Evolutionary conservation across 805 yeast species (phyloP).

Genomic region (Ogataea philodendri): DNA sequence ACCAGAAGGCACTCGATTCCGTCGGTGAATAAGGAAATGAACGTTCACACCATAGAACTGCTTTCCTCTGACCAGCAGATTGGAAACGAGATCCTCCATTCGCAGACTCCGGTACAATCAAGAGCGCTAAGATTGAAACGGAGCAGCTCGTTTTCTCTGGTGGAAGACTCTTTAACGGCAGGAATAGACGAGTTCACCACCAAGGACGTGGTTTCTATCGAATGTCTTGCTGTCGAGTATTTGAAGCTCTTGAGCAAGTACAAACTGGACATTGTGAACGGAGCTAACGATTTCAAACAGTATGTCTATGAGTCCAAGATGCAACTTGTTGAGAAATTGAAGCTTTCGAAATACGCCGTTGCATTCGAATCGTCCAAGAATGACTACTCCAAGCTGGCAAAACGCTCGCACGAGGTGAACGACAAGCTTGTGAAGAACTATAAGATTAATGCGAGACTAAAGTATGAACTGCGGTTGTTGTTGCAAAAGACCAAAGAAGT

Average conservation of each 20-base stretch:
- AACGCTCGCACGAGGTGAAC: conserved; percentile 28
- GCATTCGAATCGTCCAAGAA: conserved; percentile 15
- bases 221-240: conserved; percentile 30
- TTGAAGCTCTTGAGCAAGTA: conserved; percentile 20
- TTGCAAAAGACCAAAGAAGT: conserved; percentile 64
- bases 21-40: conserved; percentile 34
- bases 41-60: conserved; percentile 28
- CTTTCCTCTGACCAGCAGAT: conserved; percentile 25
- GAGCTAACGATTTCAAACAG: conserved; percentile 17
- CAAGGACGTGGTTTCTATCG: conserved; percentile 19
- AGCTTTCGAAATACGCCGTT: conserved; percentile 11
- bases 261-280: conserved; percentile 21
- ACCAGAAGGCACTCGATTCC: conserved; percentile 43
- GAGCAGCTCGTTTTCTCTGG: conserved; percentile 35
- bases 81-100: conserved; percentile 12
- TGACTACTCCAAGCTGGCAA: conserved; percentile 22
- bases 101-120: conserved; percentile 3
- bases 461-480: conserved; percentile 62
- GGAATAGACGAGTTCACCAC: conserved; percentile 19
- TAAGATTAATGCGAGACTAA: conserved; percentile 55
- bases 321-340: conserved; percentile 21
- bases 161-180: conserved; percentile 19
- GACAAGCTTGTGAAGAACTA: conserved; percentile 49
- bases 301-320: conserved; percentile 19
- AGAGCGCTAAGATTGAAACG: conserved; percentile 27